Base-by-base conservation (phyloP, 2,329 filamentous ascomycete genomes). In the Penicillium verrucosum region DNA sequence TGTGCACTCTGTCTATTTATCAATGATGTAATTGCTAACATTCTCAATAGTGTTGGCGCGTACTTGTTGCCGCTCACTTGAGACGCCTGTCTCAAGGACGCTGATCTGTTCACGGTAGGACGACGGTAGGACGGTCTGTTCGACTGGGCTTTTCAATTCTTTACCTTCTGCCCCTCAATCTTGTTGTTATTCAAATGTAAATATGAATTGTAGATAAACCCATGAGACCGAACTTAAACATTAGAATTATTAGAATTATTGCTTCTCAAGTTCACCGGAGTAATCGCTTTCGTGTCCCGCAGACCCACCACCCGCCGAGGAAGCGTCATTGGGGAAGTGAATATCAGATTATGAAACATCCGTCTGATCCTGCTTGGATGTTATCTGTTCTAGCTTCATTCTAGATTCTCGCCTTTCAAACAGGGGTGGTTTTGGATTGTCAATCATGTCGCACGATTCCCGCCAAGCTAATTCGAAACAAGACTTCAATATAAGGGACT, bases 21-120 rank as follows among this genome's bases (percentile, higher is more conserved):
- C 6, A 12, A 16, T 30, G n/a, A 18, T 37, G 5, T 16, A 34
- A 46, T n/a, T 30, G 16, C 41, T 56, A 21, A 56, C 14, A 36
- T 37, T 32, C 14, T 27, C 16, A 14, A 29, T 38, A 62, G 60
- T 42, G 60, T 62, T 37, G 60, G 60, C 3, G 58, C 60, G 16
- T 62, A 54, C 25, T 47, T 60, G 27, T 32, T 62, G 34, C 60
- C 60, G 11, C 27, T 51, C 30, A 11, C 30, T 29, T 51, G 30
- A 51, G 21, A 36, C 8, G 9, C 2, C 3, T 44, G 16, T 14
- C 10, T 34, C 11, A 4, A 51, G n/a, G 9, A 10, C 29, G 14
- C 18, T 29, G 7, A 2, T 18, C 29, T 3, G 4, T 14, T 16
- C 10, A 32, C 29, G 10, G 16, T 25, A 34, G 11, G 16, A 27